Percentiles rank a stretch among this genome's conserved stretches.
These are phyloP conservation scores for Mortierella alpina DNA, from an alignment of 192 early-diverging fungal species.

Conservation along the genomic window DNA sequence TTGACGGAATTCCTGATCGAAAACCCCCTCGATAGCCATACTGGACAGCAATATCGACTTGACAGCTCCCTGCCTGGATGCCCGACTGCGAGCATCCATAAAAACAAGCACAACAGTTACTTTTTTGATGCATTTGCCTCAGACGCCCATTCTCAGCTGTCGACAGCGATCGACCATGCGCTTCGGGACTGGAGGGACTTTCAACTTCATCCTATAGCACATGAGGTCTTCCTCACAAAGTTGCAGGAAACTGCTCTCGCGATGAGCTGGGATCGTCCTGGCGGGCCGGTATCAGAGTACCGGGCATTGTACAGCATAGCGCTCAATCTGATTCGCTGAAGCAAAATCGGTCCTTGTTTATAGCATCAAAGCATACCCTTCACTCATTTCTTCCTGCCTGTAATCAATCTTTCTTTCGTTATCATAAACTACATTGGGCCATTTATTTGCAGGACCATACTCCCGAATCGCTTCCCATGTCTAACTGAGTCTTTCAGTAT, in stretches of 20 bases:
- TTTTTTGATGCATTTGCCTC: constrained; percentile 51
- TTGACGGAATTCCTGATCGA: constrained; percentile 64
- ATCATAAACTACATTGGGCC: too few relatives aligned
- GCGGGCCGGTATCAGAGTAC: constrained; percentile 63
- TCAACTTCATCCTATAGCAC: constrained; percentile 24
- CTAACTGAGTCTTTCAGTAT: too few relatives aligned
- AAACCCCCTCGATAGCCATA: constrained; percentile 43
- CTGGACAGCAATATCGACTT: constrained; percentile 5
- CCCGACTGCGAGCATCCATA: constrained; percentile 27
- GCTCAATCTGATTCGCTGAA: constrained; percentile 24
- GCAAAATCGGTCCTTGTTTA: too few relatives aligned
- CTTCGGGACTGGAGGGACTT: constrained; percentile 42
- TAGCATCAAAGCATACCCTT: too few relatives aligned
- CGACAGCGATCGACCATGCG: constrained; percentile 53
- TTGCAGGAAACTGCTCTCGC: constrained; percentile 59
- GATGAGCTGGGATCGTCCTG: constrained; percentile 60
- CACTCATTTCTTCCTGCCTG: too few relatives aligned
- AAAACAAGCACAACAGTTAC: constrained; percentile 57
- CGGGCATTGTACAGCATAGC: constrained; percentile 54
- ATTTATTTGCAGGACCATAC: too few relatives aligned
- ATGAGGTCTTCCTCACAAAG: constrained; percentile 58
- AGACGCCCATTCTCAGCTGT: constrained; percentile 35
- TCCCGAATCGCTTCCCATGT: too few relatives aligned
- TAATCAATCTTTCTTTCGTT: too few relatives aligned
- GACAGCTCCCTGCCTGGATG: constrained; percentile 11